These are phyloP conservation scores for Pseudomassariella vexata DNA, from an alignment of 2,329 filamentous ascomycete species.

Conservation along the genomic window DNA sequence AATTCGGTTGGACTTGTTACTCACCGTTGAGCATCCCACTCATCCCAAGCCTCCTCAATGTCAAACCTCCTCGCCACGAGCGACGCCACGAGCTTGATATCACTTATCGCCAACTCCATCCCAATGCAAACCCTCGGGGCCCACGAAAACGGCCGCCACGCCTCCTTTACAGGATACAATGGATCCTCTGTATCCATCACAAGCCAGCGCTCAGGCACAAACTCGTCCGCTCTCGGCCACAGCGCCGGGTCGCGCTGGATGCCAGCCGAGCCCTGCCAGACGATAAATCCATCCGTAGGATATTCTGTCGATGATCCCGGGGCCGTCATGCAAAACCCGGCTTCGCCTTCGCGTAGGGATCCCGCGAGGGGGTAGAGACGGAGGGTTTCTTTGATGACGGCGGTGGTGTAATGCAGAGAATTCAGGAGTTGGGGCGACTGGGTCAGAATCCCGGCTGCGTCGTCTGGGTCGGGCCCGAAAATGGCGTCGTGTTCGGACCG, in stretches of 20 bases:
- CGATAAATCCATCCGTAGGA: slow-evolving; percentile 26
- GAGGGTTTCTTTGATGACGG: slow-evolving; percentile 47
- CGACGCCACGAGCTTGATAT: slow-evolving; percentile 43
- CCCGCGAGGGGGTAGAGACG: slow-evolving; percentile 43
- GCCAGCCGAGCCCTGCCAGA: slow-evolving; percentile 12
- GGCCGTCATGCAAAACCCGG: slow-evolving; percentile 28
- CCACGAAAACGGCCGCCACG: slow-evolving; percentile 47
- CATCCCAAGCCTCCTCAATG: slow-evolving; percentile 37
- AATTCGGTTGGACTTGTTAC: too few relatives aligned
- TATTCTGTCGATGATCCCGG: slow-evolving; percentile 28
- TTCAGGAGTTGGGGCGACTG: slow-evolving; percentile 38
- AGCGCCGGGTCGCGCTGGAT: slow-evolving; percentile 24
- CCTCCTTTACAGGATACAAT: slow-evolving; percentile 26
- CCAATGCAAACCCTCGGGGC: slow-evolving; percentile 52
- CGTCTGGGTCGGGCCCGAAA: slow-evolving; percentile 33
- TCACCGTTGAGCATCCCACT: slow-evolving; percentile 22
- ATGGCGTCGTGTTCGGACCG: slow-evolving; percentile 28
- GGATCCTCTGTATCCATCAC: slow-evolving; percentile 7
- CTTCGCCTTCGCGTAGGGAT: slow-evolving; percentile 27
- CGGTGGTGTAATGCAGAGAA: slow-evolving; percentile 42
- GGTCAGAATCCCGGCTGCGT: slow-evolving; percentile 28
- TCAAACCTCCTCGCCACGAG: slow-evolving; percentile 45
- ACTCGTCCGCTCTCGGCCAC: slow-evolving; percentile 31
- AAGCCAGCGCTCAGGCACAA: slow-evolving; percentile 38
- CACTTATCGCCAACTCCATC: slow-evolving; percentile 47